phyloP scores from a whole-genome alignment of 2,329 filamentous ascomycete species.

The Ophiosphaerella korrae region DNA sequence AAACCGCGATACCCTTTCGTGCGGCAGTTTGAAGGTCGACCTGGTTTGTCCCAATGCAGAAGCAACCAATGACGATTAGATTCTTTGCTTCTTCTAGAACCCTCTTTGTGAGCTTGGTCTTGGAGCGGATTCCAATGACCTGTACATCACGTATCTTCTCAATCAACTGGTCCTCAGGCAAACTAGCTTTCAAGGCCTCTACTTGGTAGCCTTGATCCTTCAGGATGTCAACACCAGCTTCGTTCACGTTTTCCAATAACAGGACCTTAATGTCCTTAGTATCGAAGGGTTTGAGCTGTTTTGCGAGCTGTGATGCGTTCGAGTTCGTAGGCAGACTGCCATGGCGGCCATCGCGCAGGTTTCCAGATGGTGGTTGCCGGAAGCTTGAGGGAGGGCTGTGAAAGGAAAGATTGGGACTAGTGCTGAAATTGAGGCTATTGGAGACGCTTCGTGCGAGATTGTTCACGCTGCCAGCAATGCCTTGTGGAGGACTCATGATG shows the following conservation, averaged over 20 bases:
- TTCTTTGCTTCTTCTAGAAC: conserved; percentile 91
- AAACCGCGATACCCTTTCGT: conserved; percentile 87
- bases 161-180: conserved; percentile 92
- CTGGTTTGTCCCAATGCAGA: conserved; percentile 98
- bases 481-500: conserved; percentile 45
- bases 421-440: conserved; percentile 70
- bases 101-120: conserved; percentile 88
- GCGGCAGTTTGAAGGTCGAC: conserved; percentile 86
- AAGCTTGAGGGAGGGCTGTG: conserved; percentile 71
- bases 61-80: conserved; percentile 93
- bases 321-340: conserved; percentile 17
- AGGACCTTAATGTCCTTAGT: conserved; percentile 96
- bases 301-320: conserved; percentile 55
- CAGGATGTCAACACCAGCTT: conserved; percentile 84
- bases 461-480: conserved; percentile 41
- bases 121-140: conserved; percentile 96
- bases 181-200: conserved; percentile 83
- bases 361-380: conserved; percentile 45
- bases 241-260: conserved; percentile 93
- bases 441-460: conserved; percentile 55
- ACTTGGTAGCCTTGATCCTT: conserved; percentile 92
- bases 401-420: conserved; percentile 76
- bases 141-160: conserved; percentile 98
- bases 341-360: conserved; percentile 47
- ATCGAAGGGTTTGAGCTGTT: conserved; percentile 92